These are phyloP conservation scores for Lepidopterella palustris DNA, from an alignment of 495 filamentous ascomycete genomes.

Conservation along the genomic window DNA sequence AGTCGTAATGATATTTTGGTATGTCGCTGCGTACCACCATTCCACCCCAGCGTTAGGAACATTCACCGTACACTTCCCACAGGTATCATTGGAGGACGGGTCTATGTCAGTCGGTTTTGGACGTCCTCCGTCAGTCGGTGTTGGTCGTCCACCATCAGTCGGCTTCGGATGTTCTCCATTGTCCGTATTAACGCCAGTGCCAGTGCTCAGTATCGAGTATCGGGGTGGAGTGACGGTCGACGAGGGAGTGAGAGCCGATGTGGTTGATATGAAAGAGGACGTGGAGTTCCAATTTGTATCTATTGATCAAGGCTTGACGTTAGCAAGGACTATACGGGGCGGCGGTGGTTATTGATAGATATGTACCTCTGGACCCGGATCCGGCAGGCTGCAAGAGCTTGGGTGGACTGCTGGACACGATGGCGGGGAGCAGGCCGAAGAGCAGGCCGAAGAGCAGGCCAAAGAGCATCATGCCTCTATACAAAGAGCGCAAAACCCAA, in stretches of 20 bases:
- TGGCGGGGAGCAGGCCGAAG: conserved; percentile 1
- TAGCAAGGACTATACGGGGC: neutral
- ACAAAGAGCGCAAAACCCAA: neutral
- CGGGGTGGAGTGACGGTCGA: neutral
- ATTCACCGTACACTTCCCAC: conserved; percentile 20
- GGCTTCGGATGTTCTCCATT: neutral
- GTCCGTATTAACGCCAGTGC: conserved; percentile 2
- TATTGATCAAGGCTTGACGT: neutral
- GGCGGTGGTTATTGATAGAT: neutral
- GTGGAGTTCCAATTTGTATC: conserved; percentile 1
- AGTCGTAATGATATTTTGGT: conserved; percentile 1
- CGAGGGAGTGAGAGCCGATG: neutral
- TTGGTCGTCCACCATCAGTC: conserved; percentile 1
- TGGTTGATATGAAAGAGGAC: neutral
- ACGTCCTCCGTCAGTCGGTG: conserved; percentile 2
- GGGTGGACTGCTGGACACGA: neutral
- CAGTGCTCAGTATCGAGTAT: neutral
- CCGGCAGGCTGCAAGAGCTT: conserved; percentile 9
- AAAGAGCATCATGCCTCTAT: conserved; percentile 17
- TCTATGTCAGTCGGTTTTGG: neutral
- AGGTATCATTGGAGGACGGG: neutral
- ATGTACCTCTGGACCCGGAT: conserved; percentile 8
- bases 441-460: conserved; percentile 4
- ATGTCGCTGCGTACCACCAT: conserved; percentile 23
- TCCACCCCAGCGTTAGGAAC: conserved; percentile 17